These are phyloP conservation scores for Brassica hybrid DNA, from an alignment of 441 rosid species.

Conservation along the genomic window DNA sequence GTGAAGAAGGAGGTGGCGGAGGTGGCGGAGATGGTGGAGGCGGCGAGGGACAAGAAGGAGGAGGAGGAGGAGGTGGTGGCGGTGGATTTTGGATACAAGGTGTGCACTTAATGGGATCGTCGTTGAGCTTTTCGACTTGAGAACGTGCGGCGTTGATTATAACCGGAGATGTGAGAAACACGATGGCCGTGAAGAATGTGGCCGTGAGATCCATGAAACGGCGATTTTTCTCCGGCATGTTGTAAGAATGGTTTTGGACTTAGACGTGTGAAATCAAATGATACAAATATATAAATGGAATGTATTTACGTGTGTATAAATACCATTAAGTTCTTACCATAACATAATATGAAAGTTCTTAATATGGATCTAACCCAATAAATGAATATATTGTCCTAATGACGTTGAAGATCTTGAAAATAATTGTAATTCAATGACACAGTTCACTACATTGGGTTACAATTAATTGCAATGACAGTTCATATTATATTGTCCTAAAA, in stretches of 20 bases:
- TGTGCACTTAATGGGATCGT: conserved; percentile 48
- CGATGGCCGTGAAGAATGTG: conserved; percentile 32
- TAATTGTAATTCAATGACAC: conserved; percentile 7
- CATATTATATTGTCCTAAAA: neutral
- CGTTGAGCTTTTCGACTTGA: conserved; percentile 49
- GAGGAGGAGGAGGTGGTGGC: conserved; percentile 20
- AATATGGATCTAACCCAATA: conserved; percentile 1
- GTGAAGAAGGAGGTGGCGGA: conserved; percentile 32
- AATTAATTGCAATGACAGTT: neutral
- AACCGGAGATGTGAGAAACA: conserved; percentile 30
- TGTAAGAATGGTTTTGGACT: neutral
- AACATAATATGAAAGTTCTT: neutral
- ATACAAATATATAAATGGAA: conserved; percentile 23
- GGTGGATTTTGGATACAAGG: conserved; percentile 56
- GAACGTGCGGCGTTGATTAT: conserved; percentile 42
- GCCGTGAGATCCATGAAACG: conserved; percentile 11
- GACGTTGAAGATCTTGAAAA: conserved; percentile 5
- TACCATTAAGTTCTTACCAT: neutral
- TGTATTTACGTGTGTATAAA: neutral
- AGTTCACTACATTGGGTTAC: neutral
- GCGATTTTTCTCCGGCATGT: conserved; percentile 24
- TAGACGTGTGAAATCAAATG: neutral
- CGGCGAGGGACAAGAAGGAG: conserved; percentile 43
- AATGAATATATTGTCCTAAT: conserved; percentile 16
- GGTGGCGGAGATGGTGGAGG: conserved; percentile 36